phyloP scores from a whole-genome alignment of 2,329 filamentous ascomycete species.

The Pseudocercospora fuligena region DNA sequence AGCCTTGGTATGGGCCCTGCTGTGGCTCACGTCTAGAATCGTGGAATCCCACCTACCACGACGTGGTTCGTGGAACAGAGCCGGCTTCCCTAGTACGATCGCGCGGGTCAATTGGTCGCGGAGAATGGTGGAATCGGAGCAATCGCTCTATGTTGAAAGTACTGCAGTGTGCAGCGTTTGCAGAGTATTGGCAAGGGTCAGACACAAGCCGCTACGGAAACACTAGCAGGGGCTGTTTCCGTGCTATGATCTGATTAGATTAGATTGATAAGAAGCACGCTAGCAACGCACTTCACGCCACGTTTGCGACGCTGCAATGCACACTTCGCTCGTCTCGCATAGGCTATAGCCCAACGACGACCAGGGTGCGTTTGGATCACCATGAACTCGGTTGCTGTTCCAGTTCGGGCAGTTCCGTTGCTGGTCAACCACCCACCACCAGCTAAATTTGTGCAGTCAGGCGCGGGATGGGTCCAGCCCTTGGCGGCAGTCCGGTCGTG shows the following conservation, averaged over 20 bases:
- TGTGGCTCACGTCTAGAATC: too few relatives aligned
- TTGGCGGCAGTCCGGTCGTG: not conserved
- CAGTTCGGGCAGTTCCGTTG: not conserved
- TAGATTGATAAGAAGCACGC: not conserved
- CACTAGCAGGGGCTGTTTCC: not conserved
- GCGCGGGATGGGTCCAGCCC: not conserved
- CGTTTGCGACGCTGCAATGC: not conserved
- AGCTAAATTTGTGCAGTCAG: not conserved
- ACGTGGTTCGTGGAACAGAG: too few relatives aligned
- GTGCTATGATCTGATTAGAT: slow-evolving; percentile 6
- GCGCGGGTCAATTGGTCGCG: too few relatives aligned
- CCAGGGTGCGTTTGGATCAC: not conserved
- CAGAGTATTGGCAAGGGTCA: not conserved
- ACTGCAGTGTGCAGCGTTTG: too few relatives aligned
- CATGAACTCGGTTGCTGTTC: not conserved
- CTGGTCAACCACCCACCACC: not conserved
- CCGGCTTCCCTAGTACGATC: too few relatives aligned
- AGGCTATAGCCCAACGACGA: not conserved
- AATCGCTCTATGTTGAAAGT: too few relatives aligned
- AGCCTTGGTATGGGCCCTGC: not conserved
- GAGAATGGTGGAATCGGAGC: too few relatives aligned
- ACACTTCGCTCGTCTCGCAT: not conserved
- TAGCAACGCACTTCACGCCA: not conserved
- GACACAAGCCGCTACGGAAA: not conserved
- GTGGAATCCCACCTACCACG: too few relatives aligned